Conservation (phyloP, 2,329 filamentous ascomycete species). For the Furcasterigmium sp. region DNA sequence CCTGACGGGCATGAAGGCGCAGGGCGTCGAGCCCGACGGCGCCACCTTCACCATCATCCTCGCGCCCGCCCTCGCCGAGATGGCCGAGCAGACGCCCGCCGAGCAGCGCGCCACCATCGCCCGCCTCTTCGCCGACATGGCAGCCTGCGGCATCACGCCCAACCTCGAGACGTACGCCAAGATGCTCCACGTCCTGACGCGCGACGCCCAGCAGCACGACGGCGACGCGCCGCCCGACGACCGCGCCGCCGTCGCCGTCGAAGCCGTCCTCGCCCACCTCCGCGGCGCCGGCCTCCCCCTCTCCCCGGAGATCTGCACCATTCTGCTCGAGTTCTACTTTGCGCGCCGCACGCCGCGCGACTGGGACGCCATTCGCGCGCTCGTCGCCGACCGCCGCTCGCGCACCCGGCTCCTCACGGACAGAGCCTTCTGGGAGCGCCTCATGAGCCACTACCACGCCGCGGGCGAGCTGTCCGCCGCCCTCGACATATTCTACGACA, state of each 20-base stretch:
- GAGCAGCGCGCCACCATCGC: slow-evolving; percentile 49
- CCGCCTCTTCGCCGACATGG: slow-evolving; percentile 53
- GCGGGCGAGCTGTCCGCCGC: slow-evolving; percentile 9
- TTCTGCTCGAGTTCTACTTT: slow-evolving; percentile 66
- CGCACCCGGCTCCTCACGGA: slow-evolving; percentile 11
- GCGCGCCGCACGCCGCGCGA: slow-evolving; percentile 50
- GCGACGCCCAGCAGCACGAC: neutral
- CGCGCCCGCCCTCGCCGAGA: slow-evolving; percentile 45
- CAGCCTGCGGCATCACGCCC: slow-evolving; percentile 48
- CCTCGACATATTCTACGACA: slow-evolving; percentile 36
- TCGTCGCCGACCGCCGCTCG: slow-evolving; percentile 48
- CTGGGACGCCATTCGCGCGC: slow-evolving; percentile 49
- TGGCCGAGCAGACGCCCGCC: slow-evolving; percentile 31
- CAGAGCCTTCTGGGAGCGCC: slow-evolving; percentile 17
- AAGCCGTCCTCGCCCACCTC: slow-evolving; percentile 61
- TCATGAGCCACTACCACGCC: slow-evolving; percentile 10
- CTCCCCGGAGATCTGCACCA: slow-evolving; percentile 67
- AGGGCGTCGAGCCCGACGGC: slow-evolving; percentile 53
- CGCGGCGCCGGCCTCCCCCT: slow-evolving; percentile 42
- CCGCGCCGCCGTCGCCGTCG: slow-evolving; percentile 43
- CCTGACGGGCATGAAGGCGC: slow-evolving; percentile 52
- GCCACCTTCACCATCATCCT: slow-evolving; percentile 71
- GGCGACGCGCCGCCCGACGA: slow-evolving; percentile 23
- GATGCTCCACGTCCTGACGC: slow-evolving; percentile 61
- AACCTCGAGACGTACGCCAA: slow-evolving; percentile 63